phyloP scores from a whole-genome alignment of 805 yeast species.

The Candida coquimbonensis region DNA sequence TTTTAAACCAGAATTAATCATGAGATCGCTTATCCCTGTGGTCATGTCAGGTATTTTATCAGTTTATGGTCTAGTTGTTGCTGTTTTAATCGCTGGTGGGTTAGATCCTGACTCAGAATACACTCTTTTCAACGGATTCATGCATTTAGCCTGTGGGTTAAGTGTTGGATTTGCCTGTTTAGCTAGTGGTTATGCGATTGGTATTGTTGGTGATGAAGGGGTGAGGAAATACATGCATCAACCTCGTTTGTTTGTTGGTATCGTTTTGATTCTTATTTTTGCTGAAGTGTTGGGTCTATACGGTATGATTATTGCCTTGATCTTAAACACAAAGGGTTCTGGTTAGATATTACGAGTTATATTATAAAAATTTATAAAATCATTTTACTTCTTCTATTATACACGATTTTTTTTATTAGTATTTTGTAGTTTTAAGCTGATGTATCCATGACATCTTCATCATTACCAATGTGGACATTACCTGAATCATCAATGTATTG shows the following conservation, averaged over 20 bases:
- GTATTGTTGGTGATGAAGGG: slow-evolving; percentile 91
- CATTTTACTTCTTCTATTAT: not conserved
- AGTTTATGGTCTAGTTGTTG: slow-evolving; percentile 94
- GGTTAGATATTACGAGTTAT: slow-evolving; percentile 28
- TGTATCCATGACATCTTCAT: slow-evolving; percentile 33
- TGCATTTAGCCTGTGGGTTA: slow-evolving; percentile 95
- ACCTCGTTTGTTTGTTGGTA: slow-evolving; percentile 83
- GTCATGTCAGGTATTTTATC: slow-evolving; percentile 97
- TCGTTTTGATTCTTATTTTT: slow-evolving; percentile 81
- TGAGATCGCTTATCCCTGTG: slow-evolving; percentile 94
- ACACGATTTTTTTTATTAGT: not conserved
- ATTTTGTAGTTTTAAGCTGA: slow-evolving; percentile 14
- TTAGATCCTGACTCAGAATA: slow-evolving; percentile 72
- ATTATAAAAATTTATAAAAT: too few species aligned
- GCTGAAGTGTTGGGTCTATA: slow-evolving; percentile 87
- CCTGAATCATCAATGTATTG: slow-evolving; percentile 80
- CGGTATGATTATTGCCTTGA: slow-evolving; percentile 93
- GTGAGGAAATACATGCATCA: slow-evolving; percentile 85
- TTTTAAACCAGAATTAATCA: slow-evolving; percentile 92
- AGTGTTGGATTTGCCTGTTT: slow-evolving; percentile 95
- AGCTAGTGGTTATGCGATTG: slow-evolving; percentile 95
- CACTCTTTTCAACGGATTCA: slow-evolving; percentile 90
- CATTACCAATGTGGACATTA: slow-evolving; percentile 47
- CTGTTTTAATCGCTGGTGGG: slow-evolving; percentile 91
- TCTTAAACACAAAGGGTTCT: slow-evolving; percentile 83